Evolutionary conservation across 1,284 basidiomycete genomes (phyloP), one percentile per base, ranked within the genome.

Genomic region (Dichomitus squalens): DNA sequence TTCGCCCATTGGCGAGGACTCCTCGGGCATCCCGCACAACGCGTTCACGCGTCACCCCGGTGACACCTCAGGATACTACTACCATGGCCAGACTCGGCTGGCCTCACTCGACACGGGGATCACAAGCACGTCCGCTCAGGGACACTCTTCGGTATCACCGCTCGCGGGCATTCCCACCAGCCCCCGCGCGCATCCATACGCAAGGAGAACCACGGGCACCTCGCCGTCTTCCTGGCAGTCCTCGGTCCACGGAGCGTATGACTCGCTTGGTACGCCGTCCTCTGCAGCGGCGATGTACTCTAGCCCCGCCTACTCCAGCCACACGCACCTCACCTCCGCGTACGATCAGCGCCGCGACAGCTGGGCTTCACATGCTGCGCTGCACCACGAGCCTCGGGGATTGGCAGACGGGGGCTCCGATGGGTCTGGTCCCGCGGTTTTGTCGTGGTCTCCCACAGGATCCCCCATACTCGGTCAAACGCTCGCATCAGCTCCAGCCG

Each of bases 401-500:
- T 36, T 63, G 36, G 49, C 63, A 39, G 58, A 57, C 46, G 61
- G 58, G 44, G 52, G 53, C 34, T 57, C 61, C 54, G 58, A 63
- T 48, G 61, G 58, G 44, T 49, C 52, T 34, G 53, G 61, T 34
- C 41, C 61, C 47, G 63, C 61, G 48, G 41, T 59, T 55, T 52
- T 58, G 53, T 52, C 63, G 21, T 70, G 68, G 67, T 63, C 61
- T 60, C 61, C 61, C 58, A 63, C 61, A 58, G 61, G 55, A 9
- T 59, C 61, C n/a, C 61, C 61, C 23, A 56, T 63, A 20, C 53
- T 55, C 25, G 58, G 59, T 12, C 68, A 64, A 50, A 60, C 66
- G 29, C 57, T 67, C 55, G 65, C 68, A 36, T 69, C 70, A 43
- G 66, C 67, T 29, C 65, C 66, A 38, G 62, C 68, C 35, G 58